phyloP scores from a whole-genome alignment of 176 grass and related monocot genomes.

The Otatea glauca region DNA sequence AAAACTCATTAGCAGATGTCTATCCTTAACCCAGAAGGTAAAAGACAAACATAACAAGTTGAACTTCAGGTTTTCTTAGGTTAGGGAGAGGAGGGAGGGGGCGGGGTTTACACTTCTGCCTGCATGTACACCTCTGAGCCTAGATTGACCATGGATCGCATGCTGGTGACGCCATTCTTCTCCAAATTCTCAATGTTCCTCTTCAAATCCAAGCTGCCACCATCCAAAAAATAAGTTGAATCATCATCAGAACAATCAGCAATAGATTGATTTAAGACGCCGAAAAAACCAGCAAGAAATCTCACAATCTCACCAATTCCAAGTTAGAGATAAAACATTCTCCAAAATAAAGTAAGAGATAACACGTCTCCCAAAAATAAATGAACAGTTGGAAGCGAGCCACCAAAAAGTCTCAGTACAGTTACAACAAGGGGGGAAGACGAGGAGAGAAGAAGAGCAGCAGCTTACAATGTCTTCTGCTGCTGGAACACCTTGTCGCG shows the following conservation, averaged over 20 bases:
- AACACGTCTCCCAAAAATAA: too few relatives aligned
- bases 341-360: too few relatives aligned
- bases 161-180: slow-evolving; percentile 73
- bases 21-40: neutral
- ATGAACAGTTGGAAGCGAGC: neutral
- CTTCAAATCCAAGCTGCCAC: slow-evolving; percentile 80
- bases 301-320: too few relatives aligned
- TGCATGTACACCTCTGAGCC: slow-evolving; percentile 95
- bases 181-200: slow-evolving; percentile 86
- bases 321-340: too few relatives aligned
- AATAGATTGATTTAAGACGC: neutral
- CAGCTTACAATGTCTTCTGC: slow-evolving; percentile 89
- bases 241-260: slow-evolving; percentile 11
- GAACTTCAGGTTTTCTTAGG: neutral
- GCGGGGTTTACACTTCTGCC: slow-evolving; percentile 78
- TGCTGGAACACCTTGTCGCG: slow-evolving; percentile 75
- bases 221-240: neutral
- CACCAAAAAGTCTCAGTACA: slow-evolving; percentile 2
- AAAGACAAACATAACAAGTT: neutral
- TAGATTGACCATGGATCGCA: slow-evolving; percentile 90
- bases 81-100: neutral
- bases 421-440: neutral
- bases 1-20: neutral
- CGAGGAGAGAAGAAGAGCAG: neutral
- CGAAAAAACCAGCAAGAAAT: neutral